phyloP scores from a whole-genome alignment of 2,329 filamentous ascomycete genomes.

The Tothia fuscella region DNA sequence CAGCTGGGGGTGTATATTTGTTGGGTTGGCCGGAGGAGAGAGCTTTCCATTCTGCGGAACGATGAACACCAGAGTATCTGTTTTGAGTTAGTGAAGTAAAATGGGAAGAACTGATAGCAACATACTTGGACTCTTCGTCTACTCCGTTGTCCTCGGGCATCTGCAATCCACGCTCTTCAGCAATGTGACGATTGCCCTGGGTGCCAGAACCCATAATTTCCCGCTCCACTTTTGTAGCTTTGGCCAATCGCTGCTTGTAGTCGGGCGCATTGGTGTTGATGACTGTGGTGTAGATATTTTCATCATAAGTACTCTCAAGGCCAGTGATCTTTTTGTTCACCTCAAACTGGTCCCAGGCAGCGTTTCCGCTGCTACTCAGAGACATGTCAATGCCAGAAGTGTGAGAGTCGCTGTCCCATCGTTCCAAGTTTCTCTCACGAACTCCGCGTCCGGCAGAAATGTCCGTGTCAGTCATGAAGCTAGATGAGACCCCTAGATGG shows the following conservation, averaged over 20 bases:
- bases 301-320: conserved; percentile 79
- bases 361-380: conserved; percentile 34
- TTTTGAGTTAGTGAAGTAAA: conserved; percentile 13
- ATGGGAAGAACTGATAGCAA: conserved; percentile 8
- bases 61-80: conserved; percentile 84
- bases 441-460: conserved; percentile 64
- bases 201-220: conserved; percentile 68
- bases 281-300: conserved; percentile 84
- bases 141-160: conserved; percentile 51
- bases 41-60: conserved; percentile 58
- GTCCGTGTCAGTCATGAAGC: conserved; percentile 77
- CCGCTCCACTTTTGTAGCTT: conserved; percentile 70
- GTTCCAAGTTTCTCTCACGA: conserved; percentile 65
- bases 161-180: conserved; percentile 72
- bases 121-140: conserved; percentile 88
- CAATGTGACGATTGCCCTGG: conserved; percentile 68
- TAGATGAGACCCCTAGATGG: conserved; percentile 47
- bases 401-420: conserved; percentile 59
- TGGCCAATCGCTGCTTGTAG: conserved; percentile 65
- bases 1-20: conserved; percentile 85
- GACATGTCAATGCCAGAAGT: conserved; percentile 54
- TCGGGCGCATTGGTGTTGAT: conserved; percentile 77
- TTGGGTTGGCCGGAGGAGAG: conserved; percentile 47
- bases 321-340: conserved; percentile 82
- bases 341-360: conserved; percentile 83